A percentile compares a stretch with the other conserved stretches of the same genome.
Conservation (phyloP, 495 filamentous ascomycete genomes). For the Neurospora intermedia region DNA sequence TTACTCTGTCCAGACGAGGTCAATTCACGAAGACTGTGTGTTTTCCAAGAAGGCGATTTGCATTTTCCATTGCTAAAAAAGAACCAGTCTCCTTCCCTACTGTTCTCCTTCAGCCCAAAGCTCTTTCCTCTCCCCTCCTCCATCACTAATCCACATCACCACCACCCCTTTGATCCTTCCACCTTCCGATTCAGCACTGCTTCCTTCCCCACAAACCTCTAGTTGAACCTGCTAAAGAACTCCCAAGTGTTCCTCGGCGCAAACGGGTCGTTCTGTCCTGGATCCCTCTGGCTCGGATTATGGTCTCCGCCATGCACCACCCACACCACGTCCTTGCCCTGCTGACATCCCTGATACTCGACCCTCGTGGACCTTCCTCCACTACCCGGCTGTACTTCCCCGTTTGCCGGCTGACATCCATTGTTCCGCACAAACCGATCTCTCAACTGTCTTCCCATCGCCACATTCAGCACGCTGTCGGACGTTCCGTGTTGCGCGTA, state of each 20-base stretch:
- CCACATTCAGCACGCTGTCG: conserved; percentile 30
- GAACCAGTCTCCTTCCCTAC: background rate
- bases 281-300: conserved; percentile 18
- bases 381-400: conserved; percentile 10
- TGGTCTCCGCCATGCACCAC: conserved; percentile 19
- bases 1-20: background rate
- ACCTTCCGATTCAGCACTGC: background rate
- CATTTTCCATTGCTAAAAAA: background rate
- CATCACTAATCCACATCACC: background rate
- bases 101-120: background rate
- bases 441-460: conserved; percentile 21
- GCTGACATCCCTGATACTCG: conserved; percentile 22
- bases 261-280: conserved; percentile 15
- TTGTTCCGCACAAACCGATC: conserved; percentile 34
- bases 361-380: conserved; percentile 16
- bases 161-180: background rate
- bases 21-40: background rate
- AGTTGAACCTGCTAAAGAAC: conserved; percentile 17
- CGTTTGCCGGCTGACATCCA: conserved; percentile 17
- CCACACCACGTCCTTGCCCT: conserved; percentile 23
- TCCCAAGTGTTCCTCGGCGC: conserved; percentile 25
- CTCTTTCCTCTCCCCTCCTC: background rate
- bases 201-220: background rate
- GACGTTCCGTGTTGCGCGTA: conserved; percentile 32
- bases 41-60: background rate